Base-by-base conservation (phyloP, 2,329 filamentous ascomycete genomes). In the Podosphaera fusca region DNA sequence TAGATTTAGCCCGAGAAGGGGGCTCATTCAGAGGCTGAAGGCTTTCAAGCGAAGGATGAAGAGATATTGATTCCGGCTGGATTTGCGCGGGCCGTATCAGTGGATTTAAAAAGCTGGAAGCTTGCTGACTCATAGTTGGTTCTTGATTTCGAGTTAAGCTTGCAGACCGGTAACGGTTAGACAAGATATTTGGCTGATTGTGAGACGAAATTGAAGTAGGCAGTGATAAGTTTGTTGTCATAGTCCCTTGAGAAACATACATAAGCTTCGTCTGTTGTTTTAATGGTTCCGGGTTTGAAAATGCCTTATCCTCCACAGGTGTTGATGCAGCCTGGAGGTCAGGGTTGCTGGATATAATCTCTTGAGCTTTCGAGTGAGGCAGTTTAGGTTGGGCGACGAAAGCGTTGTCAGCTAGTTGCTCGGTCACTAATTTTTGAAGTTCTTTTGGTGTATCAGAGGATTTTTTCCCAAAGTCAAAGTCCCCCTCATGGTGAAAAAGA, bases 371-470 rank as follows among this genome's bases (percentile, higher is more conserved):
- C 64, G 78, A 81, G 63, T 79, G 73, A 34, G 62, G 51, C 29
- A 57, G 55, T 56, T 58, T 62, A 7, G 59, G 36, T 42, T 57
- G 58, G 46, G 61, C 54, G 14, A 76, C 79, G 69, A 96, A 95
- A 0, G 83, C 87, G 66, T 94, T 83, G 64, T 95, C 88, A 2
- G 85, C 87, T 54, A 95, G 71, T 45, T 83, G 84, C 65, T 88
- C 81, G 0, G 84, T 79, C 7, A 92, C 78, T 59, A 80, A 76
- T 64, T 85, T 78, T 36, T 76, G 80, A 14, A 87, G 69, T 56
- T 76, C 73, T 21, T 75, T 74, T 35, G 77, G 69, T 46, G 73
- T 35, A 75, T 70, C 51, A 71, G 69, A 9, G 5, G 72, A 69
- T n/a, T 74, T 67, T 12, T 74, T 71, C 59, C 86, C 82, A 67